Evolutionary conservation across 2,329 filamentous ascomycete genomes (phyloP), one percentile per base, ranked within the genome.

Genomic region (Diaporthe sp.): DNA sequence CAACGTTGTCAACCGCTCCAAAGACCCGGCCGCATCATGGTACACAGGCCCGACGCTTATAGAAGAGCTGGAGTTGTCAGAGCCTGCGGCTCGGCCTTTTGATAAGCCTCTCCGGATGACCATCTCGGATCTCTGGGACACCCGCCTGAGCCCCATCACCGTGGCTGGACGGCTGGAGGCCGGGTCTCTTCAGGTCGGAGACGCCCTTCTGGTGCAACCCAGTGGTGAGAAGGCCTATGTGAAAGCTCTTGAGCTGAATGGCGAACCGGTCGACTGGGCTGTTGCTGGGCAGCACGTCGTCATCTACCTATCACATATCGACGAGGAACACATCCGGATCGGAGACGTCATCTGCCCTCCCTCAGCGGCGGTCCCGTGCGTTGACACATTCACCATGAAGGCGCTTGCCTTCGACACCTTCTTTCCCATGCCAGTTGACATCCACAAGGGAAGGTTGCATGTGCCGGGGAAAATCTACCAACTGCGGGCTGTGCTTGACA

Each of bases 261-360:
- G 91, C 31, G 90, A 94, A 69, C 85, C 90, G 1, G 90, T 89
- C 17, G 95, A 98, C 76, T 99, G 95, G 95, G 95, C 94, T 0
- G 95, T 98, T 19, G 96, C 96, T 0, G 96, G 96, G 1, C 95
- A 98, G 81, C 98, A 97, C 76, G 91, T 94, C 22, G 93, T 92
- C 0, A 86, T 99, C n/a, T 94, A 97, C 78, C 88, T 99, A 67
- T 89, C 92, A 12, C 94, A 96, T 78, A 95, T 98, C 81, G 96
- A 98, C 79, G 90, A 94, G 0, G 90, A 94, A 22, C 94, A 98
- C 80, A 89, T 99, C 13, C 91, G 92, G 61, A 89, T 94, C 10
- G 97, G 97, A 28, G 96, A 98, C 81, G 94, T 98, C 25, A 85
- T 98, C n/a, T 98, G 95, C 84, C 89, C 91, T 65, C 88, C 92